A percentile compares a stretch with the other conserved stretches of the same genome.
phyloP scores from a whole-genome alignment of 805 yeast genomes.

The Saturnispora bothae region DNA sequence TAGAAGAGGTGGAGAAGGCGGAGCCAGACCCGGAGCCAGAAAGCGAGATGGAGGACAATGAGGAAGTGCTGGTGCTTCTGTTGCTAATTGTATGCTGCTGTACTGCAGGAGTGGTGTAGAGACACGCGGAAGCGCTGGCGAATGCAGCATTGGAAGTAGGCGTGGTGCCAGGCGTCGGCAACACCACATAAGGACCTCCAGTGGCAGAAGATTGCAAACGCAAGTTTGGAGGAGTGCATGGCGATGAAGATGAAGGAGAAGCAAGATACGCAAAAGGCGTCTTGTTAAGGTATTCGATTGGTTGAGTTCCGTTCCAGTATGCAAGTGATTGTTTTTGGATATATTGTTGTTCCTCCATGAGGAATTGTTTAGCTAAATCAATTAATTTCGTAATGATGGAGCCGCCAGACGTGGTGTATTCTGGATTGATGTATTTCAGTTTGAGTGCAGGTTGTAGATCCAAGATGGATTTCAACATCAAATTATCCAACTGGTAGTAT shows the following conservation, averaged over 20 bases:
- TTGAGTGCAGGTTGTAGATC: conserved; percentile 19
- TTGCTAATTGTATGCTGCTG: conserved; percentile 1
- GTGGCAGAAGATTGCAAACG: conserved; percentile 19
- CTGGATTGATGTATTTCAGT: conserved; percentile 19
- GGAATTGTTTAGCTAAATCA: conserved; percentile 19
- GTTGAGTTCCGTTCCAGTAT: not conserved
- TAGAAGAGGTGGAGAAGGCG: not conserved
- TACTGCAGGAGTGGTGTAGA: conserved; percentile 5
- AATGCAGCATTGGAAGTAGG: conserved; percentile 14
- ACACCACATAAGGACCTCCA: conserved; percentile 3
- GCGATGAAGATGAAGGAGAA: conserved; percentile 26
- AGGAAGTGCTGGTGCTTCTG: conserved; percentile 1
- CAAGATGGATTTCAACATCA: conserved; percentile 18
- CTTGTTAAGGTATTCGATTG: conserved; percentile 5
- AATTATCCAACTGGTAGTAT: conserved; percentile 22
- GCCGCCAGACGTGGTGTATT: conserved; percentile 10
- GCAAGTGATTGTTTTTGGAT: conserved; percentile 9
- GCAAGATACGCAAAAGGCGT: conserved; percentile 13
- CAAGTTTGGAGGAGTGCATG: conserved; percentile 16
- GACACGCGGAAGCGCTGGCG: not conserved
- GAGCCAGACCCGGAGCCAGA: not conserved
- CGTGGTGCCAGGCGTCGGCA: conserved; percentile 27
- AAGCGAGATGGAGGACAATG: not conserved
- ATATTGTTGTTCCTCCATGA: conserved; percentile 16
- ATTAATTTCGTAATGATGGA: conserved; percentile 19